Base-by-base conservation (phyloP, 2,329 filamentous ascomycete genomes). In the Pyricularia sp. region DNA sequence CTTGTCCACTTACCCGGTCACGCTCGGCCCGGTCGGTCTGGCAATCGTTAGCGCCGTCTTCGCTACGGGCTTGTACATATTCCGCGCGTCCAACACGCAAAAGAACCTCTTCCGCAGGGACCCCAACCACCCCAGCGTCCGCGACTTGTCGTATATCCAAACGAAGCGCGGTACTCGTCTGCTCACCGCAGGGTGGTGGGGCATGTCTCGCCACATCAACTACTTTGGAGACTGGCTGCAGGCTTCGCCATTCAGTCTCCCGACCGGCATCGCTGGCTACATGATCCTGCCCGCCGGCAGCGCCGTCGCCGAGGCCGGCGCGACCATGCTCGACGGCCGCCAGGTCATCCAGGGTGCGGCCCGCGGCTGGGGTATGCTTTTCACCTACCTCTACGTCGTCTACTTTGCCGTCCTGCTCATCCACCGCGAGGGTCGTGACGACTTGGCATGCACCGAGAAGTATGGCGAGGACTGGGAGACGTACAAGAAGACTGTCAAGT, bases 321-420 rank as follows among this genome's bases (percentile, higher is more conserved):
- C 60, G 9, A 64, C 84, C 0, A 79, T 84, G 66, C 73, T 76
- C 7, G 84, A 86, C 67, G 84, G 85, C 30, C 82, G 84, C 13
- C 84, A 88, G 70, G 82, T 92, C 1, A 80, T 91, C 16, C 87
- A 87, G 65, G 89, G 88, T 44, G 85, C 87, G 30, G 88, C 90
- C 35, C 85, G 83, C 70, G 93, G 91, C 26, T 96, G 89, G 84
- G 92, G 89, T 61, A 92, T 93, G 77, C 79, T 93, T 60, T 84
- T 97, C 69, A 96, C 93, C 0, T 97, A 97, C 79, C 97, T 97
- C 74, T 97, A 96, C 78, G 82, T 97, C 70, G 71, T 96, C 8
- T 97, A 97, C 79, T 97, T 97, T 78, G 92, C 87, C 3, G 78
- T 96, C 13, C 78, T 97, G 67, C 81, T 97, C 12, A 80, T 97